Evolutionary conservation across 805 yeast genomes (phyloP).

Genomic region (Yamadazyma philogaea): DNA sequence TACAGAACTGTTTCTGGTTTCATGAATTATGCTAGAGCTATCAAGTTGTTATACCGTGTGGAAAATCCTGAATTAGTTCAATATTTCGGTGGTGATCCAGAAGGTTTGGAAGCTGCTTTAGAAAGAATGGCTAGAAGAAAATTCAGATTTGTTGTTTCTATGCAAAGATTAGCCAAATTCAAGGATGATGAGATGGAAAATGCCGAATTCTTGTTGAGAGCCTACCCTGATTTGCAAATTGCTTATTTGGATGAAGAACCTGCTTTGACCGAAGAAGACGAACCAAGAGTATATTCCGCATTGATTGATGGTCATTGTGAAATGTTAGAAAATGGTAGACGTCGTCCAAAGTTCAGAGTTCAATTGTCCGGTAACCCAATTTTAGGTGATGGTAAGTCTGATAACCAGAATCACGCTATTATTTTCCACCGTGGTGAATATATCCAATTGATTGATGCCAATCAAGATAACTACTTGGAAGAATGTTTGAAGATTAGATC

Average conservation of each 20-base stretch:
- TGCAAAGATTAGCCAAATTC: slow-evolving; percentile 58
- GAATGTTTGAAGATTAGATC: slow-evolving; percentile 78
- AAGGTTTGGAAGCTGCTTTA: slow-evolving; percentile 90
- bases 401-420: slow-evolving; percentile 75
- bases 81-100: slow-evolving; percentile 98
- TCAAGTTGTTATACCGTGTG: slow-evolving; percentile 42
- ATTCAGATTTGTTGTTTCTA: slow-evolving; percentile 61
- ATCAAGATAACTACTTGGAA: slow-evolving; percentile 78
- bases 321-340: slow-evolving; percentile 52
- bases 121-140: slow-evolving; percentile 69
- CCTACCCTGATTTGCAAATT: slow-evolving; percentile 66
- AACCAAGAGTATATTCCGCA: slow-evolving; percentile 53
- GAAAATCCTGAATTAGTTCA: slow-evolving; percentile 57
- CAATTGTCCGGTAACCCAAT: slow-evolving; percentile 77
- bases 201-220: slow-evolving; percentile 56
- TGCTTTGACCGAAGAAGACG: slow-evolving; percentile 40
- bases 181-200: slow-evolving; percentile 55
- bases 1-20: slow-evolving; percentile 47
- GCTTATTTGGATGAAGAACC: slow-evolving; percentile 57
- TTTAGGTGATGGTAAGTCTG: slow-evolving; percentile 82
- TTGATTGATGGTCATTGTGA: slow-evolving; percentile 72
- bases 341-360: slow-evolving; percentile 61
- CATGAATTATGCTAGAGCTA: slow-evolving; percentile 47
- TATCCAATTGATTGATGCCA: slow-evolving; percentile 77
- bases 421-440: slow-evolving; percentile 79